Percentiles rank a stretch among this genome's conserved stretches.
Evolutionary conservation across 2,329 filamentous ascomycete species (phyloP).

Genomic region (Colletotrichum scovillei): DNA sequence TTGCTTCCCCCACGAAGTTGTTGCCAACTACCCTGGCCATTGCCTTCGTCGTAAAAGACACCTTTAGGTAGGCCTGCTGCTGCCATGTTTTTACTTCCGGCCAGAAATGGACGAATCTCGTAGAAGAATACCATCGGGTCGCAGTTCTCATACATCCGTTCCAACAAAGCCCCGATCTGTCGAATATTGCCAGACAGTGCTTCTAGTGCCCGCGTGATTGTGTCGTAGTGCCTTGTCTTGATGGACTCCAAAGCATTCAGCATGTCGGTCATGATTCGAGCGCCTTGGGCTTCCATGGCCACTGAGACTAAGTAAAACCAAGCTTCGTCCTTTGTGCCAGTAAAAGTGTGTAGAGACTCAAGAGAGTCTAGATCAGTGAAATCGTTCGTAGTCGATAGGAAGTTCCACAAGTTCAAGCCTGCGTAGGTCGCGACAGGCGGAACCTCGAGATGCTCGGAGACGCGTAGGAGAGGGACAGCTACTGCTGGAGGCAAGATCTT

Average conservation of each 20-base stretch:
- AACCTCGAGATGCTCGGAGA: constrained; percentile 80
- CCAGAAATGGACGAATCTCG: constrained; percentile 86
- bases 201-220: constrained; percentile 72
- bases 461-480: constrained; percentile 78
- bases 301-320: constrained; percentile 95
- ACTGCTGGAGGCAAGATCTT: constrained; percentile 79
- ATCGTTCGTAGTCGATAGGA: constrained; percentile 64
- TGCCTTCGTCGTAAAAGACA: constrained; percentile 84
- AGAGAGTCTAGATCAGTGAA: constrained; percentile 77
- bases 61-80: constrained; percentile 85
- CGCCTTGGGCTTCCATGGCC: constrained; percentile 87
- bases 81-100: constrained; percentile 93
- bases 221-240: constrained; percentile 66
- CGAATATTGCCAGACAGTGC: constrained; percentile 75
- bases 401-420: constrained; percentile 91
- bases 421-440: constrained; percentile 94
- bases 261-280: constrained; percentile 80
- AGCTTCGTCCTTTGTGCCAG: constrained; percentile 88
- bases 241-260: constrained; percentile 79
- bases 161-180: constrained; percentile 74
- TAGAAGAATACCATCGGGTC: constrained; percentile 91
- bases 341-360: constrained; percentile 82
- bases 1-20: constrained; percentile 92
- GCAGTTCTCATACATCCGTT: constrained; percentile 90
- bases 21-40: constrained; percentile 74